phyloP scores from a whole-genome alignment of 805 yeast genomes.

The Zygoascus biomembranicola region DNA sequence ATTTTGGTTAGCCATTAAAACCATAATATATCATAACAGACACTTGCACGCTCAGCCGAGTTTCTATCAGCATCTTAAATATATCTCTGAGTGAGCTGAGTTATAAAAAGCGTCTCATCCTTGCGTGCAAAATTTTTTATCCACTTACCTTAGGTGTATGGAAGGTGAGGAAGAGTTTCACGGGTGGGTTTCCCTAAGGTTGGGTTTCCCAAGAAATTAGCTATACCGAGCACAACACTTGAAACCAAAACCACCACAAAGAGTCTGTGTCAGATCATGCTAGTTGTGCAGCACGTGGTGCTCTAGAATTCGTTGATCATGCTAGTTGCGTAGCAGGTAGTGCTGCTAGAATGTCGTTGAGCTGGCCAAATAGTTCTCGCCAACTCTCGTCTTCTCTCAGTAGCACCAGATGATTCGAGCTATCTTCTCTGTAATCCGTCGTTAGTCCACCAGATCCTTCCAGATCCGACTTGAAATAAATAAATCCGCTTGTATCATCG shows the following conservation, averaged over 20 bases:
- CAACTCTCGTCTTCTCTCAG: not conserved
- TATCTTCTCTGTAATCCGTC: not conserved
- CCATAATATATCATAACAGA: not conserved
- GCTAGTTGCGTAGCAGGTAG: not conserved
- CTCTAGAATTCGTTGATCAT: not conserved
- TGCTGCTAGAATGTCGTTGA: not conserved
- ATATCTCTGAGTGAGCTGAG: slow-evolving; percentile 24
- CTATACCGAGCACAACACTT: too few species aligned
- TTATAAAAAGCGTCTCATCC: slow-evolving; percentile 19
- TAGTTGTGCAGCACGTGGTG: not conserved
- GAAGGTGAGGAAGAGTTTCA: not conserved
- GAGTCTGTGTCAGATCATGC: too few species aligned
- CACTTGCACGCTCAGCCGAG: not conserved
- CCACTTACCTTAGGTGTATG: not conserved
- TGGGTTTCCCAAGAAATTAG: too few species aligned
- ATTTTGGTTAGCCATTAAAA: too few species aligned
- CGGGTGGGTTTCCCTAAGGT: not conserved
- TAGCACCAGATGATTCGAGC: not conserved
- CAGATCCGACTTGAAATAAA: slow-evolving; percentile 8
- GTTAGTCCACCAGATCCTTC: not conserved
- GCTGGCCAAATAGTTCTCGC: not conserved
- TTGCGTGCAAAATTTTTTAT: not conserved
- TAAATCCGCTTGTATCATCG: slow-evolving; percentile 23
- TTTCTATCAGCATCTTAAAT: slow-evolving; percentile 19
- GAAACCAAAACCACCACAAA: too few species aligned